Conservation (phyloP, 805 yeast genomes). For the Wickerhamomyces silvicola region DNA sequence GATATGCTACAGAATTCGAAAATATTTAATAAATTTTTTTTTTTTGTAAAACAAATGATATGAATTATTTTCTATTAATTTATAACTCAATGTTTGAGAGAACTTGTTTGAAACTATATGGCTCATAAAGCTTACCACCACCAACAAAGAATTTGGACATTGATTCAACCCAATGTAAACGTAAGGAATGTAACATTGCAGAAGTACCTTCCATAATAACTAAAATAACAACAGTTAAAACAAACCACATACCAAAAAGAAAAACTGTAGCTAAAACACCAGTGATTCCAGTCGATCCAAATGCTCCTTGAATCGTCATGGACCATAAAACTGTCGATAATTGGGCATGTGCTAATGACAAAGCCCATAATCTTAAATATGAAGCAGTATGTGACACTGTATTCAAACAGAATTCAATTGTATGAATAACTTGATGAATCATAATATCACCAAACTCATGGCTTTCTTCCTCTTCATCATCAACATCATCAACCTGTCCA, state of each 20-base stretch:
- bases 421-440: conserved; percentile 97
- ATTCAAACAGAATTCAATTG: conserved; percentile 96
- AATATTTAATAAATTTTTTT: conserved; percentile 32
- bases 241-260: conserved; percentile 92
- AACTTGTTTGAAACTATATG: conserved; percentile 57
- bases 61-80: background rate
- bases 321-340: conserved; percentile 91
- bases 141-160: conserved; percentile 98
- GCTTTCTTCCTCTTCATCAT: conserved; percentile 38
- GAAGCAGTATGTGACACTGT: conserved; percentile 98
- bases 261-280: conserved; percentile 75
- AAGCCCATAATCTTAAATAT: conserved; percentile 94
- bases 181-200: conserved; percentile 95
- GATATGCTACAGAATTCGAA: conserved; percentile 25
- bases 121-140: conserved; percentile 85
- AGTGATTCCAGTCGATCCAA: conserved; percentile 43
- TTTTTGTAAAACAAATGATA: background rate
- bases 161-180: conserved; percentile 98
- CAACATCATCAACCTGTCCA: conserved; percentile 37
- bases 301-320: conserved; percentile 85
- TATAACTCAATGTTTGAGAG: conserved; percentile 11
- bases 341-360: conserved; percentile 96
- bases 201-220: conserved; percentile 99
- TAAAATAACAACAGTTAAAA: conserved; percentile 80
- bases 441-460: conserved; percentile 88